Conservation (phyloP, 306 rosid species). For the Pachyrhizus erosus region DNA sequence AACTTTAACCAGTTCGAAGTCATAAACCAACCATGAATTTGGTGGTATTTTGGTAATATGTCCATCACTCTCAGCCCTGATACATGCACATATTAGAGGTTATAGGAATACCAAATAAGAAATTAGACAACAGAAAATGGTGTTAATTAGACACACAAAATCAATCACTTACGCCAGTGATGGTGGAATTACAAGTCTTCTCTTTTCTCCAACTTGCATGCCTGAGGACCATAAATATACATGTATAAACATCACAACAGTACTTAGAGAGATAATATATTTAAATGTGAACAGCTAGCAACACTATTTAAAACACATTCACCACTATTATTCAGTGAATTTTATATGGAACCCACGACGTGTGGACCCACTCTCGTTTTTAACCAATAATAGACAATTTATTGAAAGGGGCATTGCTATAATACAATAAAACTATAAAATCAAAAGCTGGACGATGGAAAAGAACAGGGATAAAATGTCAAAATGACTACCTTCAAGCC, state of each 20-base stretch:
- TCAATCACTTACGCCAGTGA: slow-evolving; percentile 64
- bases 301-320: not conserved
- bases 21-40: slow-evolving; percentile 80
- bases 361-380: not conserved
- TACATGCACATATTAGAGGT: slow-evolving; percentile 31
- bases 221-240: slow-evolving; percentile 55
- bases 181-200: slow-evolving; percentile 87
- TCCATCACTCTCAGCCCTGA: slow-evolving; percentile 68
- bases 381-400: not conserved
- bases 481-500: slow-evolving; percentile 71
- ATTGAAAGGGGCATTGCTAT: not conserved
- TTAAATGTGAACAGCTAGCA: not conserved
- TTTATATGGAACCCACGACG: not conserved
- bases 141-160: not conserved
- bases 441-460: not conserved
- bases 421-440: not conserved
- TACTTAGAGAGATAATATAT: not conserved
- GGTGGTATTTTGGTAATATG: slow-evolving; percentile 59
- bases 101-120: slow-evolving; percentile 8
- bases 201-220: slow-evolving; percentile 81
- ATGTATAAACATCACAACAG: not conserved
- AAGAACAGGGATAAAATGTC: slow-evolving; percentile 36
- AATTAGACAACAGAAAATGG: not conserved
- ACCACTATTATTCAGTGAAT: not conserved
- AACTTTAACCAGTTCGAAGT: slow-evolving; percentile 75